These are phyloP conservation scores for Cadophora sp. DNA, from an alignment of 2,329 filamentous ascomycete genomes.

Conservation along the genomic window DNA sequence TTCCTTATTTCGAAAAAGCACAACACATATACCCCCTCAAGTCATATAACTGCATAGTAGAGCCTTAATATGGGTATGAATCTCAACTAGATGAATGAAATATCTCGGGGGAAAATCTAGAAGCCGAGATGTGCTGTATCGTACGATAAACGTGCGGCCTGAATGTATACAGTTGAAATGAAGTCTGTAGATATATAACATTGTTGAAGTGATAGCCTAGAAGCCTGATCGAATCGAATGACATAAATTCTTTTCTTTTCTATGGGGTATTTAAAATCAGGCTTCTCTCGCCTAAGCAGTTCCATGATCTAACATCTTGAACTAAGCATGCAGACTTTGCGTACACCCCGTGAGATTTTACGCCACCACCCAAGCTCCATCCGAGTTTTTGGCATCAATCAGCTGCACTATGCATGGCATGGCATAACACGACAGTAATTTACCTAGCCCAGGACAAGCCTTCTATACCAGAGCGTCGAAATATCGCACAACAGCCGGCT, in stretches of 20 bases:
- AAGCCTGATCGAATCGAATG: too few species aligned
- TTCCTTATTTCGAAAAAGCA: background rate
- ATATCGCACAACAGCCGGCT: background rate
- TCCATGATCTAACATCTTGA: background rate
- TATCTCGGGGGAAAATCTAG: background rate
- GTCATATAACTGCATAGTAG: background rate
- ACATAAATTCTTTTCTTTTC: too few species aligned
- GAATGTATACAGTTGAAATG: background rate
- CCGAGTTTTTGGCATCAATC: background rate
- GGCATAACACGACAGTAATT: background rate
- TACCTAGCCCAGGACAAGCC: background rate
- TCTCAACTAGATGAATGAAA: background rate
- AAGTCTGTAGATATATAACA: background rate
- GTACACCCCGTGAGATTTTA: background rate
- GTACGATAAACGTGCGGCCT: background rate
- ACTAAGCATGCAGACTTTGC: background rate
- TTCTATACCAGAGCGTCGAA: conserved; percentile 9
- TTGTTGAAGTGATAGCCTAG: background rate
- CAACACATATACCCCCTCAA: background rate
- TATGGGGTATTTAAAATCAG: too few species aligned
- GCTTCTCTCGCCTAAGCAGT: background rate
- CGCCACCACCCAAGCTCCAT: background rate
- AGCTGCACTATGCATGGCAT: background rate
- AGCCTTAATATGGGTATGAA: background rate
- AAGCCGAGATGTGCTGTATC: background rate